Conservation (phyloP, 192 early-diverging fungal species). For the Umbelopsis ramanniana region DNA sequence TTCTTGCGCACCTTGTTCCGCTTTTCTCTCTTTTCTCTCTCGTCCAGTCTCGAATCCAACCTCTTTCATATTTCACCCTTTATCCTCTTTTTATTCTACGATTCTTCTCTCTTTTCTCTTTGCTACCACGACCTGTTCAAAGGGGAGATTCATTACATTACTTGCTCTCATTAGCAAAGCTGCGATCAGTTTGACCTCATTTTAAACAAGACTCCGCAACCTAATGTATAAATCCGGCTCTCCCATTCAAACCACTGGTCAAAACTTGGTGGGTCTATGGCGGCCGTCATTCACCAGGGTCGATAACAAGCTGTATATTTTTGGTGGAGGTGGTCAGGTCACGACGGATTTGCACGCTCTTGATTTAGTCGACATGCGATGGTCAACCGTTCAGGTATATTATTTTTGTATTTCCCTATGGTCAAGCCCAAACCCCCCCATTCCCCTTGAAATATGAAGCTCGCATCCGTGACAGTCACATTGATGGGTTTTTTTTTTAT, state of each 20-base stretch:
- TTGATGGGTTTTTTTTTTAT: not conserved
- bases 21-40: constrained; percentile 2
- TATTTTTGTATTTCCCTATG: not conserved
- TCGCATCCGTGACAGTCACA: not conserved
- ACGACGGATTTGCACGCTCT: constrained; percentile 61
- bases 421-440: not conserved
- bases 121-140: constrained; percentile 2
- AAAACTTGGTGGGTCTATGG: constrained; percentile 59
- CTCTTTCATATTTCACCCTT: constrained; percentile 12
- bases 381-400: constrained; percentile 55
- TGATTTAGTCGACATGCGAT: constrained; percentile 48
- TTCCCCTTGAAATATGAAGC: constrained; percentile 25
- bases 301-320: constrained; percentile 54
- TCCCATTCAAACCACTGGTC: constrained; percentile 52
- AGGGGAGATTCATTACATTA: constrained; percentile 17
- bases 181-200: constrained; percentile 17
- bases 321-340: constrained; percentile 60
- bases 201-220: constrained; percentile 7
- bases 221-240: constrained; percentile 47
- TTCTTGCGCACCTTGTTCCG: constrained; percentile 1
- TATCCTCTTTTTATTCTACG: constrained; percentile 9
- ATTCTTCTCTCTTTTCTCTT: constrained; percentile 20
- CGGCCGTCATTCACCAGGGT: constrained; percentile 57
- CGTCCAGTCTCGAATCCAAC: constrained; percentile 19
- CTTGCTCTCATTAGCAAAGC: constrained; percentile 2